Percentiles rank a stretch among this genome's conserved stretches.
Conservation (phyloP, 371 early-diverging fungal genomes). For the Nematocida major region DNA sequence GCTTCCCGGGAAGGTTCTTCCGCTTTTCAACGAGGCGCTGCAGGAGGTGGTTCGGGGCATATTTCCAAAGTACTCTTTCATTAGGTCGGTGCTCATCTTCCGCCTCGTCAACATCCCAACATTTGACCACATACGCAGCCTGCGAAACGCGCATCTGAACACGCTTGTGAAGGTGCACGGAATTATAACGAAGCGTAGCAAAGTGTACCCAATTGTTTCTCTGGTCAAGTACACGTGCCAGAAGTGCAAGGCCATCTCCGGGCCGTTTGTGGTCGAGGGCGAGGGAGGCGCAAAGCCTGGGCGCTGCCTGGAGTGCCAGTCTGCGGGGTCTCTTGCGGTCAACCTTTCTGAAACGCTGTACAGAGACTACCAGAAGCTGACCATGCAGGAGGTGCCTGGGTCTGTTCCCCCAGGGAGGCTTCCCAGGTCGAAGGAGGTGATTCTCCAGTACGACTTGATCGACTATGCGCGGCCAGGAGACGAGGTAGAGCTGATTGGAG, state of each 20-base stretch:
- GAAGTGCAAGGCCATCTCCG: conserved; percentile 82
- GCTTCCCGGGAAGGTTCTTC: conserved; percentile 23
- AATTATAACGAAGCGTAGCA: conserved; percentile 85
- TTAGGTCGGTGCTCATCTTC: conserved; percentile 78
- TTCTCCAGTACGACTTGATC: conserved; percentile 88
- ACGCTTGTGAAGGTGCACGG: conserved; percentile 82
- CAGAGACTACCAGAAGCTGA: conserved; percentile 90
- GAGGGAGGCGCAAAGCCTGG: conserved; percentile 72
- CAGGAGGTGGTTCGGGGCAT: conserved; percentile 75
- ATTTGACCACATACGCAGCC: conserved; percentile 74
- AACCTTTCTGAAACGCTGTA: conserved; percentile 84
- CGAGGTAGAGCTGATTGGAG: conserved; percentile 90
- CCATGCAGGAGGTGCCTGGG: conserved; percentile 92
- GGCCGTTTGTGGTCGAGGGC: conserved; percentile 87
- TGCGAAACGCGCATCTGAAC: conserved; percentile 79
- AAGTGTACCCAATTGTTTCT: conserved; percentile 88
- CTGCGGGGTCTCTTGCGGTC: conserved; percentile 79
- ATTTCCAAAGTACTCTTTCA: conserved; percentile 83
- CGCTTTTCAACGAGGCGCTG: conserved; percentile 83
- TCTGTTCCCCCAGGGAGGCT: conserved; percentile 89
- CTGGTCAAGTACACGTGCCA: conserved; percentile 89
- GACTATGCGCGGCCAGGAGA: conserved; percentile 94
- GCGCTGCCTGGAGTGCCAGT: conserved; percentile 83
- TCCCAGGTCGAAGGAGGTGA: conserved; percentile 86
- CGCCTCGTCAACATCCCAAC: conserved; percentile 82